Evolutionary conservation across 441 rosid genomes (phyloP).

Genomic region (Heliophila coronopifolia): DNA sequence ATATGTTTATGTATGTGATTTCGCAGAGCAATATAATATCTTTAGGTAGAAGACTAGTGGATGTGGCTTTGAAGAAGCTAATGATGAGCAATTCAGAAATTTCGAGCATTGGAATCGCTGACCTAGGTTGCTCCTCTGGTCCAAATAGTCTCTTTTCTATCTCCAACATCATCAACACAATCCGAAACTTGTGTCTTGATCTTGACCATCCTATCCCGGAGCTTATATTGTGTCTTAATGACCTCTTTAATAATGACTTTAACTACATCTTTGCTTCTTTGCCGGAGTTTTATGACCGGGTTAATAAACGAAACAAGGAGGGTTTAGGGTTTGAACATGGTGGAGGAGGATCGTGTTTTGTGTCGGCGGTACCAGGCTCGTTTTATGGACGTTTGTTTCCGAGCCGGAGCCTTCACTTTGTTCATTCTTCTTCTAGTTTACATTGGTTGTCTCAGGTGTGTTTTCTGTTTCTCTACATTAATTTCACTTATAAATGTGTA

Average conservation of each 20-base stretch:
- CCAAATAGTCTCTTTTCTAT: constrained; percentile 49
- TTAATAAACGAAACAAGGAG: constrained; percentile 20
- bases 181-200: constrained; percentile 27
- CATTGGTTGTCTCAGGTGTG: constrained; percentile 81
- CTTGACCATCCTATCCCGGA: constrained; percentile 35
- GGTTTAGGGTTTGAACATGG: constrained; percentile 27
- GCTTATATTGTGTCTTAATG: constrained; percentile 51
- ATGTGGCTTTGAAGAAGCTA: constrained; percentile 40
- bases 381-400: constrained; percentile 74
- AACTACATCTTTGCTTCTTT: constrained; percentile 42
- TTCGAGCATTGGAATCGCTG: constrained; percentile 53
- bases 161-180: constrained; percentile 38
- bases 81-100: constrained; percentile 25
- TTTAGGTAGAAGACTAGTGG: constrained; percentile 35
- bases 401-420: constrained; percentile 47
- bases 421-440: constrained; percentile 73
- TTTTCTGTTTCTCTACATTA: too few species aligned
- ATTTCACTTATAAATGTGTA: too few species aligned
- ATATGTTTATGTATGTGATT: too few species aligned
- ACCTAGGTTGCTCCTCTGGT: constrained; percentile 80
- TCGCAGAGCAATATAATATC: constrained; percentile 50
- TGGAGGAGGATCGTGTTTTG: constrained; percentile 37
- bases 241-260: constrained; percentile 69
- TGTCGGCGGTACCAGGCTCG: constrained; percentile 57
- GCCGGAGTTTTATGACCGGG: constrained; percentile 38